phyloP scores from a whole-genome alignment of 148 eudicot genomes.

The Camellia sinensis region DNA sequence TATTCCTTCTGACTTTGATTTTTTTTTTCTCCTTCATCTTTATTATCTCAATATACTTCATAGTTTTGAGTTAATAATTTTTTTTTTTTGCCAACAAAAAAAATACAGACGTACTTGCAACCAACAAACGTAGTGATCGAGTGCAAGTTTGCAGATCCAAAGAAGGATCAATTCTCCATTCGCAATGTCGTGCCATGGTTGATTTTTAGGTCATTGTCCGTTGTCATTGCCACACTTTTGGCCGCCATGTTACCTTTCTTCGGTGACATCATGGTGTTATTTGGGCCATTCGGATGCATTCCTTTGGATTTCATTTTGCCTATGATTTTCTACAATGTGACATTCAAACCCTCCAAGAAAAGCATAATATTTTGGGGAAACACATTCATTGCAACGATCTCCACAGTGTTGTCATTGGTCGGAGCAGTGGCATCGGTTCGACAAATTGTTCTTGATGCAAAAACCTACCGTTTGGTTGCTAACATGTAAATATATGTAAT shows the following conservation, averaged over 20 bases:
- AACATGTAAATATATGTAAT: slow-evolving; percentile 28
- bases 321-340: slow-evolving; percentile 62
- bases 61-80: too few species aligned
- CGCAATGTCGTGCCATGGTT: slow-evolving; percentile 58
- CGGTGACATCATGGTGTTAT: slow-evolving; percentile 71
- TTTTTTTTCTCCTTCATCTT: too few species aligned
- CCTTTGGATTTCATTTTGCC: slow-evolving; percentile 82
- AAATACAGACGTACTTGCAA: slow-evolving; percentile 59
- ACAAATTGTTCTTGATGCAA: slow-evolving; percentile 68
- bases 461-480: slow-evolving; percentile 48
- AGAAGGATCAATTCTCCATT: slow-evolving; percentile 35
- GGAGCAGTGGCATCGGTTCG: slow-evolving; percentile 64
- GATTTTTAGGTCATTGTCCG: slow-evolving; percentile 50
- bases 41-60: too few species aligned
- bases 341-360: slow-evolving; percentile 61
- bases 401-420: slow-evolving; percentile 39
- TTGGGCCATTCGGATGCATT: slow-evolving; percentile 70
- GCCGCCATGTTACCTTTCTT: slow-evolving; percentile 85
- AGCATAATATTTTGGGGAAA: slow-evolving; percentile 53
- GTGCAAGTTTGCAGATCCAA: slow-evolving; percentile 46
- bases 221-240: slow-evolving; percentile 43
- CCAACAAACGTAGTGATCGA: slow-evolving; percentile 65
- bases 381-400: slow-evolving; percentile 37
- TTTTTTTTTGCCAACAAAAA: too few species aligned
- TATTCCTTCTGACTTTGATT: too few species aligned